Conservation (phyloP, 208 protist genomes). For the Crithidia acanthocephali region DNA sequence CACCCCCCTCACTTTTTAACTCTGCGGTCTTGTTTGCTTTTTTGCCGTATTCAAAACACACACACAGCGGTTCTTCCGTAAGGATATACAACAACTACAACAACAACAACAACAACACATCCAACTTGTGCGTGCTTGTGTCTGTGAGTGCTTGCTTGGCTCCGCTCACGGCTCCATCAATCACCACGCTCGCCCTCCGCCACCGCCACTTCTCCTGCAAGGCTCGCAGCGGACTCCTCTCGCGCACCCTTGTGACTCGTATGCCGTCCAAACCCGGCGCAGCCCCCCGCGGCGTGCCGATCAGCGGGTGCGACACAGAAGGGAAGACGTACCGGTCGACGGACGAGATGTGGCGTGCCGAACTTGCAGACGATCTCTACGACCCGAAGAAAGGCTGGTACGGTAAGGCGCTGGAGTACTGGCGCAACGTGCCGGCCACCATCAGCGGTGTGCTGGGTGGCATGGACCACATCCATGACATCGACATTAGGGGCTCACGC, state of each 20-base stretch:
- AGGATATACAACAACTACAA: too few relatives aligned
- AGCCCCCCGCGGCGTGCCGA: slow-evolving; percentile 18
- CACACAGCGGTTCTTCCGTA: too few relatives aligned
- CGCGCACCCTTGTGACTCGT: slow-evolving; percentile 1
- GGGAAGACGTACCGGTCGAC: slow-evolving; percentile 58
- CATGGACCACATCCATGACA: slow-evolving; percentile 76
- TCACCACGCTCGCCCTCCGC: slow-evolving; percentile 7
- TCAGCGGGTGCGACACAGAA: slow-evolving; percentile 69
- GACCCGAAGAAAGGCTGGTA: slow-evolving; percentile 84
- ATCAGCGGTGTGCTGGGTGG: slow-evolving; percentile 92
- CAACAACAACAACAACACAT: too few relatives aligned
- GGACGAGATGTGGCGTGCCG: slow-evolving; percentile 75
- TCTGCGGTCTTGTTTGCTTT: too few relatives aligned
- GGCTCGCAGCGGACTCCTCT: not conserved
- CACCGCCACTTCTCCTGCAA: not conserved
- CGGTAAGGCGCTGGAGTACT: slow-evolving; percentile 90
- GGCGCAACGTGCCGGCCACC: slow-evolving; percentile 82
- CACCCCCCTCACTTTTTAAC: too few relatives aligned
- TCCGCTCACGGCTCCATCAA: too few relatives aligned
- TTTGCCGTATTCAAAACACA: too few relatives aligned
- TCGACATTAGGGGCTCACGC: slow-evolving; percentile 69
- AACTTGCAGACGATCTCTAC: slow-evolving; percentile 79
- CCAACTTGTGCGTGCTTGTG: not conserved
- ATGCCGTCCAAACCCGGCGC: slow-evolving; percentile 21
- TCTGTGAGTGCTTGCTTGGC: too few relatives aligned